Evolutionary conservation across 768 basidiomycete species (phyloP), one percentile per base, ranked within the genome.

Genomic region (Gautieria morchelliformis): DNA sequence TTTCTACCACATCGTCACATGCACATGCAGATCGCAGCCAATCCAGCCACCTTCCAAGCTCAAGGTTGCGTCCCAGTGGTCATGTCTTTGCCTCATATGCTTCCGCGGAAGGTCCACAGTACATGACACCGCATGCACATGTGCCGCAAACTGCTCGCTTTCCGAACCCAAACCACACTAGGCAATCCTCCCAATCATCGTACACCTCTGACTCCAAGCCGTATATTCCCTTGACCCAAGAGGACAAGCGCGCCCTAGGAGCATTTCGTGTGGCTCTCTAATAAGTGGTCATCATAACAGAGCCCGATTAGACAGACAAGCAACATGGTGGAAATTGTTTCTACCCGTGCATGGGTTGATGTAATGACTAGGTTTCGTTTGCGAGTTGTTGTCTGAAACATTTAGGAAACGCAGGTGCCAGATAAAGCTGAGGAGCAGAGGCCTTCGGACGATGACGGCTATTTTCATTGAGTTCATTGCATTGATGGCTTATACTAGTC

Each of bases 211-310:
- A 53, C 64, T 64, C n/a, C 66, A 60, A 14, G 67, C 61, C 46
- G 20, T 69, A 72, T 71, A 33, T 73, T 69, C 60, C 72, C 71
- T 50, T 81, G 35, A 70, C 81, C 10, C 70, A 77, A 47, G 83
- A 84, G 65, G 83, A 84, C 66, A 77, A 75, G 56, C 74, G 81
- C 54, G 79, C 74, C n/a, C 65, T 84, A 54, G 75, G 75, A 60
- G 77, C 78, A 46, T 78, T 84, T 64, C 78, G 78, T 45, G 74
- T 83, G 45, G 73, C 75, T 24, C 66, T 82, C 52, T 83, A 68
- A 69, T 4, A 3, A 27, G 37, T 30, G 20, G 12, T 48, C 12
- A 2, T 10, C 12, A 2, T 41, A 41, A 8, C 12, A 14, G 9
- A 12, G 2, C 40, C 9, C 3, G 12, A 14, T 41, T 12, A 12